Conservation (phyloP, 129 eudicot genomes). For the Lonicera japonica region DNA sequence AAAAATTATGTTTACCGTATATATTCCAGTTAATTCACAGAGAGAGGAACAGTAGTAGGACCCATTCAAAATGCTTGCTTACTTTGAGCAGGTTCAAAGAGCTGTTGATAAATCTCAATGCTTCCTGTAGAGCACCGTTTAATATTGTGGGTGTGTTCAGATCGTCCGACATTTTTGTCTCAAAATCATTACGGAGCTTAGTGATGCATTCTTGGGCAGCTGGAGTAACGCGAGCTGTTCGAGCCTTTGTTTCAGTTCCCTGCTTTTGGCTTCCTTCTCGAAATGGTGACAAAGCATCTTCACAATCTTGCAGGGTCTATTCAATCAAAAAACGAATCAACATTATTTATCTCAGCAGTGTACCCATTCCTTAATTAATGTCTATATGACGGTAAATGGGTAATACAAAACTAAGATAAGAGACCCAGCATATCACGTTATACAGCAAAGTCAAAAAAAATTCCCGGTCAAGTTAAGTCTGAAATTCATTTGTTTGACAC, state of each 20-base stretch:
- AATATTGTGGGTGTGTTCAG: slow-evolving; percentile 67
- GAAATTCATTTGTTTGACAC: too few species aligned
- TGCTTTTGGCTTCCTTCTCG: slow-evolving; percentile 28
- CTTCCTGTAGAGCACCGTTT: slow-evolving; percentile 58
- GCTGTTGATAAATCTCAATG: slow-evolving; percentile 49
- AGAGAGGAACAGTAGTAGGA: too few species aligned
- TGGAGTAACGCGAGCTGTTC: slow-evolving; percentile 23
- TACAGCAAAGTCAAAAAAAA: too few species aligned
- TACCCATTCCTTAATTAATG: too few species aligned
- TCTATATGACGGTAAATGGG: too few species aligned
- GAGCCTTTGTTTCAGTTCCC: slow-evolving; percentile 15
- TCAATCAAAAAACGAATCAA: slow-evolving; percentile 8
- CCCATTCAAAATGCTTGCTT: neutral
- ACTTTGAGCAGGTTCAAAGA: slow-evolving; percentile 62
- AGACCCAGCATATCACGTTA: too few species aligned
- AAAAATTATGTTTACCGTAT: too few species aligned
- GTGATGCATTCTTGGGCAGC: slow-evolving; percentile 42
- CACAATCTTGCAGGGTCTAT: slow-evolving; percentile 74
- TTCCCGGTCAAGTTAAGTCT: too few species aligned
- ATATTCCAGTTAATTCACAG: too few species aligned
- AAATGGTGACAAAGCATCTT: slow-evolving; percentile 33
- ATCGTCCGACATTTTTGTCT: slow-evolving; percentile 61
- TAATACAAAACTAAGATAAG: too few species aligned
- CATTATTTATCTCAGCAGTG: neutral
- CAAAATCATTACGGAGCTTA: slow-evolving; percentile 44